Evolutionary conservation across 2,329 filamentous ascomycete species (phyloP).

Genomic region (Helotiales sp.): DNA sequence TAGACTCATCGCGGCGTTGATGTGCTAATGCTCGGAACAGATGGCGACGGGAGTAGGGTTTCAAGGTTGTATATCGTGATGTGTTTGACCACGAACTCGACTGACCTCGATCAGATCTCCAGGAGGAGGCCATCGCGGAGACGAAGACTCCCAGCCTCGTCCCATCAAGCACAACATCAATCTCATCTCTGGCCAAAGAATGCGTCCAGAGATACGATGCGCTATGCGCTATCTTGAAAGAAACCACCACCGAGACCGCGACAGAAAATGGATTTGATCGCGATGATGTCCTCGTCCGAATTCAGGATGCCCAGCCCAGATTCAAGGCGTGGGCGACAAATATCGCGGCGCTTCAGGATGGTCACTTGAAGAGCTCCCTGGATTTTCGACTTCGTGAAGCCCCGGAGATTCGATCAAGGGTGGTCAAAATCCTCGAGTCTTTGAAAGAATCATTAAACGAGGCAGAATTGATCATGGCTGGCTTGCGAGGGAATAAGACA

Average conservation of each 20-base stretch:
- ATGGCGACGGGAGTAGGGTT: neutral
- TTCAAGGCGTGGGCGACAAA: constrained; percentile 37
- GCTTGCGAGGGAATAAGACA: constrained; percentile 25
- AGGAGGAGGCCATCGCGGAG: neutral
- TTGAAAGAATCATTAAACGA: constrained; percentile 29
- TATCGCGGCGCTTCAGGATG: constrained; percentile 35
- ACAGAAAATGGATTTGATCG: constrained; percentile 21
- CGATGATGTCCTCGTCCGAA: constrained; percentile 9
- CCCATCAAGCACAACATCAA: neutral
- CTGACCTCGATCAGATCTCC: neutral
- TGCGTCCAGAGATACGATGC: neutral
- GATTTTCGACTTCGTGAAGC: constrained; percentile 36
- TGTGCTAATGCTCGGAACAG: no score
- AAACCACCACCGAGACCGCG: constrained; percentile 2
- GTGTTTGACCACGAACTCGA: neutral
- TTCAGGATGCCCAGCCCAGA: constrained; percentile 24
- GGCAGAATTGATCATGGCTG: constrained; percentile 32
- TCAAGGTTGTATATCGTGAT: neutral
- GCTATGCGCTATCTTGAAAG: constrained; percentile 2
- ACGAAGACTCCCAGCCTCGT: neutral
- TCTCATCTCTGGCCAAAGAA: constrained; percentile 3
- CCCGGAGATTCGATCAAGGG: constrained; percentile 26
- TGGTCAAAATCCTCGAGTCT: constrained; percentile 31
- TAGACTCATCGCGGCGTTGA: neutral
- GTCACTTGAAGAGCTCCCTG: constrained; percentile 27